Conservation (phyloP, 768 basidiomycete species). For the Panaeolus cyanescens region DNA sequence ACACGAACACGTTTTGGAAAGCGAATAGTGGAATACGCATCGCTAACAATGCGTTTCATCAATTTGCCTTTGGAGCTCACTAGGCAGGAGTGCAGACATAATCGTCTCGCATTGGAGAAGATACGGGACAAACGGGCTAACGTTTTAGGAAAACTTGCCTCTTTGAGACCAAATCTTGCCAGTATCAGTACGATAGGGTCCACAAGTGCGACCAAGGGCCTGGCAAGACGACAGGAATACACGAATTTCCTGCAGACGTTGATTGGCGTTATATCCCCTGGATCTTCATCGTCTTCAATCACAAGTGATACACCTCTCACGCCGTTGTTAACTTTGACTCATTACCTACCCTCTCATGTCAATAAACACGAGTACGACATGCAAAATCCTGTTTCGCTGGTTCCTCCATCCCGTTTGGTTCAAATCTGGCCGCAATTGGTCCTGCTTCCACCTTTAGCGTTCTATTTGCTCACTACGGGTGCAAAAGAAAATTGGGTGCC, state of each 20-base stretch:
- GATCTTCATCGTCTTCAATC: neutral
- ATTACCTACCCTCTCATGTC: constrained; percentile 15
- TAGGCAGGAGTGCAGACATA: constrained; percentile 66
- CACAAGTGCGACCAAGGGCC: neutral
- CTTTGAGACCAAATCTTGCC: constrained; percentile 46
- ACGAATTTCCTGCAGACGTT: constrained; percentile 19
- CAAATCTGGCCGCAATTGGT: constrained; percentile 84
- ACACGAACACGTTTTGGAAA: neutral
- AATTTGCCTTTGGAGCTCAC: constrained; percentile 63
- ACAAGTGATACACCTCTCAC: constrained; percentile 6
- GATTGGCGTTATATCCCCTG: constrained; percentile 14
- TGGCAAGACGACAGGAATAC: constrained; percentile 6
- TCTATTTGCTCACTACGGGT: constrained; percentile 64
- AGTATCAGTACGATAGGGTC: neutral
- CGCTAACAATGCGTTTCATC: constrained; percentile 24
- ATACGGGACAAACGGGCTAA: constrained; percentile 72
- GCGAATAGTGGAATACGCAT: constrained; percentile 11
- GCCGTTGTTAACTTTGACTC: constrained; percentile 14
- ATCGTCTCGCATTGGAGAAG: constrained; percentile 57
- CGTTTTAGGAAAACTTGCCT: constrained; percentile 62
- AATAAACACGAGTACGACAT: constrained; percentile 8
- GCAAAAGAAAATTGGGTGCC: constrained; percentile 25
- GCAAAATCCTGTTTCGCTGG: constrained; percentile 35
- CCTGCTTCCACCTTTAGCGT: constrained; percentile 67
- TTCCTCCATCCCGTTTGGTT: constrained; percentile 67